Conservation (phyloP, 768 basidiomycete species). For the Phallus indusiatus region DNA sequence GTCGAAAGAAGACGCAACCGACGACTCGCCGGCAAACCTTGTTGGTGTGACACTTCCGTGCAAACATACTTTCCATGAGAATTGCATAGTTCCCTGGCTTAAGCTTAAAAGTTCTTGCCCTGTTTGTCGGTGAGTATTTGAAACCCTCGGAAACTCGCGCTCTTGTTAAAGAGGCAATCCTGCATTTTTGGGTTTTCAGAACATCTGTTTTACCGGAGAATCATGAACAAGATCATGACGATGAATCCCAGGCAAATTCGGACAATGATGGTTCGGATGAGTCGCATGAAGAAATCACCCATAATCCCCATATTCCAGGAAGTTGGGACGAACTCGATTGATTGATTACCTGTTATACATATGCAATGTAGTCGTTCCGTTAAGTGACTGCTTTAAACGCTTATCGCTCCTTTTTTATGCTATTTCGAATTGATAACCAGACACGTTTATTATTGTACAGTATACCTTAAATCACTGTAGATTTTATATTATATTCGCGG, state of each 20-base stretch:
- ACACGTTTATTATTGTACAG: too few relatives aligned
- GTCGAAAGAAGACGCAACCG: slow-evolving; percentile 48
- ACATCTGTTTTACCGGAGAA: slow-evolving; percentile 2
- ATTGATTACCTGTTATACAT: background rate
- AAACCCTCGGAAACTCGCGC: background rate
- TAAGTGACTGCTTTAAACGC: too few relatives aligned
- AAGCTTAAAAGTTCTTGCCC: slow-evolving; percentile 92
- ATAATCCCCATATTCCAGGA: slow-evolving; percentile 2
- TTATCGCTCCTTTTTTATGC: too few relatives aligned
- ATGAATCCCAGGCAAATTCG: background rate
- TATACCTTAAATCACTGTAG: too few relatives aligned
- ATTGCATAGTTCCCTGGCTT: slow-evolving; percentile 88
- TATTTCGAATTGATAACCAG: too few relatives aligned
- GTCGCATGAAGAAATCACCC: background rate
- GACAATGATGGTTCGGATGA: background rate
- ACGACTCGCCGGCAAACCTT: slow-evolving; percentile 67
- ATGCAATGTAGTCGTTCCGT: background rate
- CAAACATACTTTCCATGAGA: slow-evolving; percentile 83
- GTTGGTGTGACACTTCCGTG: slow-evolving; percentile 80
- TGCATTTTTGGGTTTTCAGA: background rate
- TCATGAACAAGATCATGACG: background rate
- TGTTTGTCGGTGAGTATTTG: slow-evolving; percentile 68
- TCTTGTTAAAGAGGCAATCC: background rate
- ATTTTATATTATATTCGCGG: too few relatives aligned
- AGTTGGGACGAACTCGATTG: slow-evolving; percentile 5